These are phyloP conservation scores for Danielozyma ontarioensis DNA, from an alignment of 805 yeast genomes.

Conservation along the genomic window DNA sequence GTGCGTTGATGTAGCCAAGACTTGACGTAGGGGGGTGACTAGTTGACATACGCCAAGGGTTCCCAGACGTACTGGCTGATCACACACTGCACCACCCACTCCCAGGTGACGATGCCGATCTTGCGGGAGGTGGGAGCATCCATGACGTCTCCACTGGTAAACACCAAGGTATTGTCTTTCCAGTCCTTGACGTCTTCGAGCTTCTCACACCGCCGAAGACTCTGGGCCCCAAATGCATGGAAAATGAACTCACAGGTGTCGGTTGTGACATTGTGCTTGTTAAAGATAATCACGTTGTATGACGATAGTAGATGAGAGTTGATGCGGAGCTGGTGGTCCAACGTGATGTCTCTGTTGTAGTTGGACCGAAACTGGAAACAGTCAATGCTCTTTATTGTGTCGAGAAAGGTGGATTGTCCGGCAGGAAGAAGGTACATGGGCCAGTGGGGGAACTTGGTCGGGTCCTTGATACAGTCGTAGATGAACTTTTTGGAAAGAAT, in stretches of 20 bases:
- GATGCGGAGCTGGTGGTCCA: conserved; percentile 39
- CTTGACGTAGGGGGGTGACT: too few species aligned
- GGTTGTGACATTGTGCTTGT: conserved; percentile 21
- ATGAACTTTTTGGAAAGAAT: conserved; percentile 57
- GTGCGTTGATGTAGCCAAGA: too few species aligned
- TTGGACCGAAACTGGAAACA: conserved; percentile 39
- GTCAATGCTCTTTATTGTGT: conserved; percentile 44
- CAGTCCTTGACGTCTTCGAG: conserved; percentile 3
- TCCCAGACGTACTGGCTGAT: conserved; percentile 36
- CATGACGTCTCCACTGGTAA: conserved; percentile 19
- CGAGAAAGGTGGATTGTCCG: conserved; percentile 54
- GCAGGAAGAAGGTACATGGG: conserved; percentile 60
- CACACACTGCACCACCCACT: conserved; percentile 63
- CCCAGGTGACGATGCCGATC: conserved; percentile 47
- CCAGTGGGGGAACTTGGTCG: conserved; percentile 34
- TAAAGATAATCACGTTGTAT: conserved; percentile 30
- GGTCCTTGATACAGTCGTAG: conserved; percentile 38
- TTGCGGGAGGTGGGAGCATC: conserved; percentile 2
- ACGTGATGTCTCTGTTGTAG: conserved; percentile 19
- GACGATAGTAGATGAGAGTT: conserved; percentile 31
- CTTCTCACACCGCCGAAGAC: conserved; percentile 3
- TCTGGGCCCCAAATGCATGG: conserved; percentile 40
- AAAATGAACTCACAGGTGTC: conserved; percentile 40
- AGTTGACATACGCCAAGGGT: too few species aligned
- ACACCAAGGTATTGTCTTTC: conserved; percentile 14